Percentiles rank a stretch among this genome's conserved stretches.
These are phyloP conservation scores for Paramecium biaurelia DNA, from an alignment of 73 alveolate genomes.

Conservation along the genomic window DNA sequence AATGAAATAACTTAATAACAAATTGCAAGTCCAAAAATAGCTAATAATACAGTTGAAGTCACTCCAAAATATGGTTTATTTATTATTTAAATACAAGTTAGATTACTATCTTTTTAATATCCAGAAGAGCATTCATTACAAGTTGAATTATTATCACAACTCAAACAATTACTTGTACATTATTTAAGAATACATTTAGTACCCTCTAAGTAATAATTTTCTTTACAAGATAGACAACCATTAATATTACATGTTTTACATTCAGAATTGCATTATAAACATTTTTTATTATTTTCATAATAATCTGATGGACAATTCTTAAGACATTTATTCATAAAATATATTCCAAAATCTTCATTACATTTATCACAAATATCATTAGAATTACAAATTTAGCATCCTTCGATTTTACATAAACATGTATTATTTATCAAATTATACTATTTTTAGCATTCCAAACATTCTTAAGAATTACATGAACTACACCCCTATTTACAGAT, in stretches of 20 bases:
- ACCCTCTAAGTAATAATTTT: neutral
- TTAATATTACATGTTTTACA: neutral
- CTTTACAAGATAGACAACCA: neutral
- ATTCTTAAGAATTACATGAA: neutral
- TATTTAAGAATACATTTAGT: neutral
- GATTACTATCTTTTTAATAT: neutral
- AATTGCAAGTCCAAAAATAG: neutral
- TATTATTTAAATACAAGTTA: neutral
- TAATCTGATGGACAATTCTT: neutral
- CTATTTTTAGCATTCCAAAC: neutral
- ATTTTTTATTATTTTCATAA: neutral
- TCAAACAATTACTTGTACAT: neutral
- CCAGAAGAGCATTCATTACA: neutral
- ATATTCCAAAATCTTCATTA: neutral
- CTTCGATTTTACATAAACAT: neutral
- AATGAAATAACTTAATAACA: neutral
- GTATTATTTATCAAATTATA: neutral
- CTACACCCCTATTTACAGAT: neutral
- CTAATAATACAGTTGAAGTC: neutral
- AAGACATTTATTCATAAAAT: neutral
- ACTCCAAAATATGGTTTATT: neutral
- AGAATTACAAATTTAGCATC: slow-evolving; percentile 19
- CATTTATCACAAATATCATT: neutral
- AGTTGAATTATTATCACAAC: neutral
- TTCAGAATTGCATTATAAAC: neutral